Base-by-base conservation (phyloP, 2,329 filamentous ascomycete species). In the Gnomoniopsis sp. region DNA sequence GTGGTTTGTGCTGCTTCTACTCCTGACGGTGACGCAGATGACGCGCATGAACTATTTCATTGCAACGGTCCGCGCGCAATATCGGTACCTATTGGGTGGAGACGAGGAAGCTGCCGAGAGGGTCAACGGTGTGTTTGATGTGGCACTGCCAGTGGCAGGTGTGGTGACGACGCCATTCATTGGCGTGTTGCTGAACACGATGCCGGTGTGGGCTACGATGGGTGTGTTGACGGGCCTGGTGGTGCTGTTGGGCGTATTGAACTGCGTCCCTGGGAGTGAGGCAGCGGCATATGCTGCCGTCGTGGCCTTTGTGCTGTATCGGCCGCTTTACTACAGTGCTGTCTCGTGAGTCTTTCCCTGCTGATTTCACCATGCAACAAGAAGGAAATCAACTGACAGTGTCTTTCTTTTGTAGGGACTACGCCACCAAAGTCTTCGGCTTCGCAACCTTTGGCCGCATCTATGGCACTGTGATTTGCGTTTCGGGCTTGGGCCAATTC, bases 391-490 rank as follows among this genome's bases (percentile, higher is more conserved):
- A 47, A 26, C 30, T 49, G 14, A 43, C 22, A n/a, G 15, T 21
- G 8, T 10, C 4, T 30, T 6, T 3, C 15, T 21, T 8, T 2
- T 11, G 3, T n/a, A 78, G 77, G 4, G 89, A 91, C 71, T 92
- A 91, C 68, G 80, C 86, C 0, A 88, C 88, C n/a, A 91, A 91
- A 69, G 88, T 91, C 2, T 92, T 92, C 65, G 61, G 89, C 2
- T 91, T 91, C 68, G 81, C 84, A n/a, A 91, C 88, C 0, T 92
- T 92, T 62, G 89, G 89, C 12, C 89, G 89, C 61, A 88, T 93
- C 15, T 92, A 92, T 69, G 89, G 89, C 15, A 79, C 89, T 3
- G 83, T 92, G 57, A 90, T 90, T 55, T 91, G 88, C 67, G 70
- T 89, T 6, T 88, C 89, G 0, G 89, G 89, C 2, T 65, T 91